Percentiles rank a stretch among this genome's conserved stretches.
Conservation (phyloP, 306 rosid species). For the Castanea crenata region DNA sequence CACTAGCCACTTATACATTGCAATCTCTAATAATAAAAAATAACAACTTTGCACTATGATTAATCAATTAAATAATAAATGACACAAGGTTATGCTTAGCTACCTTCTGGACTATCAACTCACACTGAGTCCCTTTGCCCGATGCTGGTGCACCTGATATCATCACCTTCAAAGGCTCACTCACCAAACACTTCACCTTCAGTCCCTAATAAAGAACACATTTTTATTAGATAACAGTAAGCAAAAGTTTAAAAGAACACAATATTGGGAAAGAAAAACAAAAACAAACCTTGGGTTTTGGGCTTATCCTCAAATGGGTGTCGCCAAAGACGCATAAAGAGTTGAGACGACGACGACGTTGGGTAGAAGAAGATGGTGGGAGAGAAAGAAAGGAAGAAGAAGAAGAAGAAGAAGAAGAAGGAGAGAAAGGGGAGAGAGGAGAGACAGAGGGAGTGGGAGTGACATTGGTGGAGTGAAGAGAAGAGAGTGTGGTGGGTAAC, state of each 20-base stretch:
- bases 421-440: conserved; percentile 22
- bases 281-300: conserved; percentile 42
- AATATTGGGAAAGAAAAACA: neutral
- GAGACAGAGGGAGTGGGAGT: conserved; percentile 32
- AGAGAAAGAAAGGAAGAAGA: conserved; percentile 1
- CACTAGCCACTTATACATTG: neutral
- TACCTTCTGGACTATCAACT: conserved; percentile 81
- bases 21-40: neutral
- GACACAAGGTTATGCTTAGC: neutral
- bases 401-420: conserved; percentile 23
- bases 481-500: conserved; percentile 43
- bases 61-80: neutral
- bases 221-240: neutral
- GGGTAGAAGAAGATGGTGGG: conserved; percentile 33
- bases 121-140: conserved; percentile 96
- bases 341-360: conserved; percentile 33
- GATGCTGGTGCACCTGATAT: conserved; percentile 97
- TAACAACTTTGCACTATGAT: neutral
- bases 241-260: neutral
- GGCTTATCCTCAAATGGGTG: conserved; percentile 26
- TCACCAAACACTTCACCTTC: conserved; percentile 51
- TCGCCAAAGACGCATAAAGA: conserved; percentile 31
- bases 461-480: conserved; percentile 39
- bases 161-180: conserved; percentile 79
- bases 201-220: conserved; percentile 38